Evolutionary conservation across 768 basidiomycete species (phyloP).

Genomic region (Trametes cinnabarina): DNA sequence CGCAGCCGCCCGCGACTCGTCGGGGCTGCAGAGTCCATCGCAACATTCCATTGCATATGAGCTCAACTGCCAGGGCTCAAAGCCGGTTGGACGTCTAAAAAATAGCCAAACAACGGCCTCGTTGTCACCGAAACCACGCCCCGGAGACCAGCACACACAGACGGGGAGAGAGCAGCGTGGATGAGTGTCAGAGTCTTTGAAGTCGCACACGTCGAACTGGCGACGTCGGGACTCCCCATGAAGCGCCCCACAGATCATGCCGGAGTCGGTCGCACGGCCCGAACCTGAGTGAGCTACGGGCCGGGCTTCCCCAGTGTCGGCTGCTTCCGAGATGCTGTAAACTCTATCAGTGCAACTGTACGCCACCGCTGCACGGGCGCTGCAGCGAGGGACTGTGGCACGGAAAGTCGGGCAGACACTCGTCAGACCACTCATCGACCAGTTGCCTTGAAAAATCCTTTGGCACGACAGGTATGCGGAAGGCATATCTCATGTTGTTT

Average conservation of each 20-base stretch:
- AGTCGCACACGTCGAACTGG: no score
- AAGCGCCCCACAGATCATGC: no score
- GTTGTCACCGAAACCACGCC: not conserved
- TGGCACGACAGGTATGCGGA: constrained; percentile 73
- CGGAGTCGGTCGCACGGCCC: no score
- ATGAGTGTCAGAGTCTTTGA: no score
- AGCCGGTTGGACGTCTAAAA: no score
- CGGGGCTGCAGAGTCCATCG: constrained; percentile 63
- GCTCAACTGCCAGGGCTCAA: not conserved
- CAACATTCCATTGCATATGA: constrained; percentile 74
- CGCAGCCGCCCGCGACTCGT: constrained; percentile 41
- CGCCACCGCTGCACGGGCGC: constrained; percentile 18
- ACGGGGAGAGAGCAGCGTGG: no score
- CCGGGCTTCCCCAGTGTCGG: no score
- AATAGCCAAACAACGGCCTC: no score
- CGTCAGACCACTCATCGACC: constrained; percentile 24
- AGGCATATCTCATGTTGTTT: not conserved
- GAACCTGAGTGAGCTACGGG: no score
- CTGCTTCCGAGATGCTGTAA: not conserved
- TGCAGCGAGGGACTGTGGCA: not conserved
- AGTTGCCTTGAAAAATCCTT: constrained; percentile 93
- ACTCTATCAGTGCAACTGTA: constrained; percentile 28
- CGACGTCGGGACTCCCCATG: no score
- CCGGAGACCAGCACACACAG: not conserved
- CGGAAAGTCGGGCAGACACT: not conserved